These are phyloP conservation scores for Phanerodontia chrysosporium DNA, from an alignment of 768 basidiomycete species.

Conservation along the genomic window DNA sequence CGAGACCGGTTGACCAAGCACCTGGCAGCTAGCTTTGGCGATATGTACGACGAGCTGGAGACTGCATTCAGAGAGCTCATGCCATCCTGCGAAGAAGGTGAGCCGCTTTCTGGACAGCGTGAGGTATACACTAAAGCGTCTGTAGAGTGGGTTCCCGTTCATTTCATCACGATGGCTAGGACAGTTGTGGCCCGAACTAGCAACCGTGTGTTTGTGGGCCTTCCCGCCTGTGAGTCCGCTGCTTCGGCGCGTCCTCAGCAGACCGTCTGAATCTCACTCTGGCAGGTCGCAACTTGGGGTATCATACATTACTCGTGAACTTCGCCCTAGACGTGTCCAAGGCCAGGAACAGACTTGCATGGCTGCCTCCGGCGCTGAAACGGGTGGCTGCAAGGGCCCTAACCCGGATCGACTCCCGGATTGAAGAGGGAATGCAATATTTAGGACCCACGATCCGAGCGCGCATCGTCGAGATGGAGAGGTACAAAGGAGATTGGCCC, in stretches of 20 bases:
- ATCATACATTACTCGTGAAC: slow-evolving; percentile 27
- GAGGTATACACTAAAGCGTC: neutral
- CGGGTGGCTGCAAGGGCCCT: slow-evolving; percentile 15
- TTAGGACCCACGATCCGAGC: slow-evolving; percentile 12
- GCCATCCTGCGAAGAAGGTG: slow-evolving; percentile 9
- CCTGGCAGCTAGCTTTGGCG: slow-evolving; percentile 13
- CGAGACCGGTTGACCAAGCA: slow-evolving; percentile 3
- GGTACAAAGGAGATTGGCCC: slow-evolving; percentile 9
- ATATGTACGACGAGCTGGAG: slow-evolving; percentile 19
- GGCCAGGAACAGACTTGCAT: slow-evolving; percentile 16
- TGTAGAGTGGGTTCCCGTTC: slow-evolving; percentile 7
- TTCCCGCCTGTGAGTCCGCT: slow-evolving; percentile 35
- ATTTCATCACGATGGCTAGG: slow-evolving; percentile 12
- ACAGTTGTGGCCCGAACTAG: slow-evolving; percentile 36
- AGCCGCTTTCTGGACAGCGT: neutral
- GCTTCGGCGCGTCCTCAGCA: neutral
- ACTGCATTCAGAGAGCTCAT: slow-evolving; percentile 19
- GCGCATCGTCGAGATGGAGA: slow-evolving; percentile 3
- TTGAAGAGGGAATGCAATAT: neutral
- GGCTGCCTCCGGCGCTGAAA: slow-evolving; percentile 30
- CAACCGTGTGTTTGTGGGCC: slow-evolving; percentile 47
- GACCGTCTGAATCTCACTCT: neutral
- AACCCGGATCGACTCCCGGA: neutral
- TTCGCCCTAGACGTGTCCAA: slow-evolving; percentile 27
- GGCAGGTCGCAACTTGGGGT: slow-evolving; percentile 37